A percentile compares a stretch with the other conserved stretches of the same genome.
Conservation (phyloP, 2,329 filamentous ascomycete species). For the Verticillium klebahnii region DNA sequence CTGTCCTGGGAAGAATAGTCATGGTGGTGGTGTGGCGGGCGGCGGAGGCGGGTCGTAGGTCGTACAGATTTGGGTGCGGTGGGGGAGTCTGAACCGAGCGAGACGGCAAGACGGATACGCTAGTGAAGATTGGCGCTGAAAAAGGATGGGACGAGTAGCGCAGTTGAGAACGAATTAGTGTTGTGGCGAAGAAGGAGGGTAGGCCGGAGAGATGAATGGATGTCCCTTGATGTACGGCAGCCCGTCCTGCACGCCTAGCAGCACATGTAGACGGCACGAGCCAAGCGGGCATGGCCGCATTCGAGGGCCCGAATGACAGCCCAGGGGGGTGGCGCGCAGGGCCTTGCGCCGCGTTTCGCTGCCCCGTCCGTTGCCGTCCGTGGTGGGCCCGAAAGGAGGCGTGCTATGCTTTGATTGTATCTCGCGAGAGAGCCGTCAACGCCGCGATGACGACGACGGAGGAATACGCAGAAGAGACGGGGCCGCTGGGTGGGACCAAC, state of each 20-base stretch:
- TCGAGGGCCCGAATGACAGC: background rate
- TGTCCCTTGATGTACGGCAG: background rate
- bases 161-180: background rate
- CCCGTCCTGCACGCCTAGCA: background rate
- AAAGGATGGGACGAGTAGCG: slow-evolving; percentile 1
- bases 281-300: background rate
- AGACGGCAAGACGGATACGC: background rate
- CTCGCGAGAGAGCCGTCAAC: background rate
- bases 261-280: background rate
- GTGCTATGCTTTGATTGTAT: background rate
- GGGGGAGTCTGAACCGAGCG: background rate
- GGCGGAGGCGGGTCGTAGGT: background rate
- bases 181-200: background rate
- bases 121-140: background rate
- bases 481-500: background rate
- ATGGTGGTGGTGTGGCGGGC: background rate
- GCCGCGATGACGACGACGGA: background rate
- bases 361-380: background rate
- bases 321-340: background rate
- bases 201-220: background rate
- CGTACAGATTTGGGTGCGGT: slow-evolving; percentile 3
- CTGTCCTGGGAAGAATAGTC: slow-evolving; percentile 6
- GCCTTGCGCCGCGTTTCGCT: background rate
- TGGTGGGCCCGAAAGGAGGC: background rate
- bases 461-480: background rate